Evolutionary conservation across 108 stramenopile genomes (phyloP), one percentile per base, ranked within the genome.

Genomic region (Conticribra guillardii): DNA sequence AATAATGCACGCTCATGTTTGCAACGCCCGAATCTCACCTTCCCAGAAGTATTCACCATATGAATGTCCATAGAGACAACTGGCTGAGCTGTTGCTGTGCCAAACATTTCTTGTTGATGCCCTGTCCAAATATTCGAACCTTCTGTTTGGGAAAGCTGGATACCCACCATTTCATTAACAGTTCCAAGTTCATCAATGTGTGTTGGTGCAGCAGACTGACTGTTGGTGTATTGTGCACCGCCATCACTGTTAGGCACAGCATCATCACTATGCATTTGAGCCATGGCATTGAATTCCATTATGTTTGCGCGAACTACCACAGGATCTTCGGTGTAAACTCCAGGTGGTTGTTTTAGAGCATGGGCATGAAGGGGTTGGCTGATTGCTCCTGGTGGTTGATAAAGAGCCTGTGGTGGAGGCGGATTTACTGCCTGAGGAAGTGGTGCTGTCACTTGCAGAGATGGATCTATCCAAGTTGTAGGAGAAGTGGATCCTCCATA

Each of bases 271-370:
- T 77, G 52, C 69, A 77, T 48, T 72, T 71, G 69, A 0, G 70
- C 74, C 80, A 80, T 59, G 55, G 74, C 80, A 63, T 80, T 76
- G 54, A 80, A 76, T 44, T 76, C 74, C 32, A 76, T 64, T 1
- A 80, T 30, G 49, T 75, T 80, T 16, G 74, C 70, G 1, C 50
- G 65, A 19, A 71, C 70, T 8, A 61, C 64, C 9, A 59, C 53
- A 27, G 65, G 65, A 22, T 70, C 63, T 15, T 71, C 59, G 4
- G 51, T 61, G 48, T 71, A 64, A 24, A 49, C 57, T 17, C 59
- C 59, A 48, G 64, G 23, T 24, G 51, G 50, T 44, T 26, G 59
- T 23, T 52, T 14, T 15, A 44, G 55, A 29, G 46, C 16, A 24
- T 17, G 28, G 23, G 26, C 26, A 15, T 48, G 18, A n/a, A 37